phyloP scores from a whole-genome alignment of 352 stramenopile genomes.

The Phytophthora cajani region DNA sequence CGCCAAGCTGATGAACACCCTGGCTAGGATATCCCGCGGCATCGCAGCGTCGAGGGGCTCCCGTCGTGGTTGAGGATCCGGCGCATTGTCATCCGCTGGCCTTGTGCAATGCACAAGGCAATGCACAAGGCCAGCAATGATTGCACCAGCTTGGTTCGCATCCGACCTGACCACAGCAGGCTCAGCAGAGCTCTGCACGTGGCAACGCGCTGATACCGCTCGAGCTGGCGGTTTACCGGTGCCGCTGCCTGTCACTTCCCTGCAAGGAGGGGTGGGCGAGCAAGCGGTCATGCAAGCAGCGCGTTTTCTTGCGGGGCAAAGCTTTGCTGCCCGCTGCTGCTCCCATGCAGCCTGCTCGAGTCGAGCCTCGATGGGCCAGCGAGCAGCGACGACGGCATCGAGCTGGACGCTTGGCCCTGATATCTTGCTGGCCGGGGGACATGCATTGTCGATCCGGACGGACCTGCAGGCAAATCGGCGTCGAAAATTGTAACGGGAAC shows the following conservation, averaged over 20 bases:
- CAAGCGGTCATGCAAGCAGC: not conserved
- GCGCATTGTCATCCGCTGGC: not conserved
- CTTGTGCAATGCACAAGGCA: too few relatives aligned
- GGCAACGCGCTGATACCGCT: not conserved
- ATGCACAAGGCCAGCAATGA: not conserved
- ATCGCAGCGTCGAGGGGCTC: not conserved
- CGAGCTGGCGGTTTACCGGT: conserved; percentile 8
- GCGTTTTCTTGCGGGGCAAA: not conserved
- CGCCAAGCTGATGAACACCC: not conserved
- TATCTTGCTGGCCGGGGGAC: not conserved
- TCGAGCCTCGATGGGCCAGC: not conserved
- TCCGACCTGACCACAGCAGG: too few relatives aligned
- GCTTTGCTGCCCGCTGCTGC: not conserved
- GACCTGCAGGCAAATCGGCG: conserved; percentile 19
- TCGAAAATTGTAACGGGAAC: conserved; percentile 32
- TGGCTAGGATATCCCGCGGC: not conserved
- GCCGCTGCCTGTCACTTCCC: conserved; percentile 10
- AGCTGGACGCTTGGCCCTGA: not conserved
- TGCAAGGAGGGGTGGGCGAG: conserved; percentile 4
- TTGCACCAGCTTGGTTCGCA: not conserved
- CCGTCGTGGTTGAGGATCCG: not conserved
- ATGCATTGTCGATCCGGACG: conserved; percentile 26
- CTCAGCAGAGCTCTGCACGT: not conserved
- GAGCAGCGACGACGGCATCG: not conserved
- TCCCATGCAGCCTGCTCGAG: not conserved